These are phyloP conservation scores for Tanacetum coccineum DNA, from an alignment of 129 eudicot species.

Conservation along the genomic window DNA sequence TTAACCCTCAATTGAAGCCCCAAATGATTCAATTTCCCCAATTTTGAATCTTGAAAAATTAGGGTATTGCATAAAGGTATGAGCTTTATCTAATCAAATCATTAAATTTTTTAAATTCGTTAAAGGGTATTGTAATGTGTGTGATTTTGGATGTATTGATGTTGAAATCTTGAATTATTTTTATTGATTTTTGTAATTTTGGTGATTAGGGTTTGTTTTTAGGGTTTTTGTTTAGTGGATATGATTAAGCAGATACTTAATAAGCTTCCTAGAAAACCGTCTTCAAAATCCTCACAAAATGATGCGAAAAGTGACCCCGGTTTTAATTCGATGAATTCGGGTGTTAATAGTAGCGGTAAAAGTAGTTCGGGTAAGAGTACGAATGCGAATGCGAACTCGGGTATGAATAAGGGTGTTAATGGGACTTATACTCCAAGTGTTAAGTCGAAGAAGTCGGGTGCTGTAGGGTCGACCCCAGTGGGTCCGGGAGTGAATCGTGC, in stretches of 20 bases:
- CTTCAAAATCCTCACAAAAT: conserved; percentile 56
- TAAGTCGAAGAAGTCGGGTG: conserved; percentile 40
- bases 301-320: conserved; percentile 35
- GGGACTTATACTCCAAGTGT: conserved; percentile 26
- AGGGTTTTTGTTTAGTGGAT: conserved; percentile 24
- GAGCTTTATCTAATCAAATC: conserved; percentile 15
- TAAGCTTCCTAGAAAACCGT: conserved; percentile 70
- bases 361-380: conserved; percentile 29
- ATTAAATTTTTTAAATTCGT: too few species aligned
- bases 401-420: conserved; percentile 28
- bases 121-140: conserved; percentile 13
- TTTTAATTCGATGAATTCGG: conserved; percentile 35
- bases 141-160: conserved; percentile 14
- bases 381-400: conserved; percentile 16
- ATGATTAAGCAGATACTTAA: conserved; percentile 71
- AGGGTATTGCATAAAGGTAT: conserved; percentile 34
- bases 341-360: conserved; percentile 23
- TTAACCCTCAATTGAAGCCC: conserved; percentile 14
- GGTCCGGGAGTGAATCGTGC: conserved; percentile 32
- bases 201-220: conserved; percentile 18
- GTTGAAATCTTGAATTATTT: conserved; percentile 17
- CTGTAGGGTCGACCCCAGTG: conserved; percentile 26
- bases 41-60: conserved; percentile 1
- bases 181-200: conserved; percentile 6
- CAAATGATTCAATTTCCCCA: conserved; percentile 19